Base-by-base conservation (phyloP, 768 basidiomycete species). In the Tubosaeta sp. region DNA sequence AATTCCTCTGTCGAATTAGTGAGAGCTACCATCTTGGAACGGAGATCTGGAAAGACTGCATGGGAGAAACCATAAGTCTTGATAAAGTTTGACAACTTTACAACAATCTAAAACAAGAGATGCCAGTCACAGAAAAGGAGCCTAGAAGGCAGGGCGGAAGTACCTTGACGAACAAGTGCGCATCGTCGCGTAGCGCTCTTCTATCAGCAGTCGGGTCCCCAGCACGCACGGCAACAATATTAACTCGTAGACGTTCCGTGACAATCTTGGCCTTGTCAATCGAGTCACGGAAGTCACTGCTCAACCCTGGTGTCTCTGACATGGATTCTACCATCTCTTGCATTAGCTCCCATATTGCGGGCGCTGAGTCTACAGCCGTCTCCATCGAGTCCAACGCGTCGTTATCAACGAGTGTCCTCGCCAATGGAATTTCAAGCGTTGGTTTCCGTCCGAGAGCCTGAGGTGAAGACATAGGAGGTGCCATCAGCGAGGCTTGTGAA, bases 1-100 rank as follows among this genome's bases (percentile, higher is more conserved):
- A 93, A 88, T 66, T 91, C 91, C 68, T 95, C 85, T 11, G 92
- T 91, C 12, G 85, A 80, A 60, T 89, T 87, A 19, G 86, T 89
- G 51, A 97, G 76, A 56, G 81, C 80, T 37, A 85, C 80, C 74
- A 92, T 84, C 62, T 84, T 83, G 49, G 74, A 78, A 53, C 88
- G 81, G 39, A 95, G 74, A 32, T 75, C 68, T 5, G 81, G 70
- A 14, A 82, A 79, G 45, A 84, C 79, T n/a, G 79, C 74, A 53
- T 80, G 75, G 16, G 73, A 71, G 22, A 75, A 74, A 46, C 82
- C 82, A 56, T 83, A 74, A 12, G 75, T 71, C 71, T 88, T 92
- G 59, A 93, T 77, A 4, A 82, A 72, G 60, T 81, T 87, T 12
- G 89, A 87, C 42, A 95, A 68, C 58, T 84, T 80, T 43, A 92